Conservation (phyloP, 257 asterid species). For the Ehretia macrophylla region DNA sequence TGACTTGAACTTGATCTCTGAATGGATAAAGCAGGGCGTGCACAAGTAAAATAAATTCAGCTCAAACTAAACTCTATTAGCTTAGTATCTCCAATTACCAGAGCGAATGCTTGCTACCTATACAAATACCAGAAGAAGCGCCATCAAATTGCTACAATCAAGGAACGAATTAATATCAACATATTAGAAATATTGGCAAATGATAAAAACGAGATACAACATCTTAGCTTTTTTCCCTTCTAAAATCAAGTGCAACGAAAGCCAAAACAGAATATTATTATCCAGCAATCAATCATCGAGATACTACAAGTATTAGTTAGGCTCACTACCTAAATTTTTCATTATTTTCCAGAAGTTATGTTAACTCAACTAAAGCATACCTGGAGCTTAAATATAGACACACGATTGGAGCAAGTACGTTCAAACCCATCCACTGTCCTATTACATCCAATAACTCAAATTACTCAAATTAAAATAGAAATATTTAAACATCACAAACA, state of each 20-base stretch:
- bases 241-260: neutral
- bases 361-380: no score
- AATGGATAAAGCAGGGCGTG: slow-evolving; percentile 45
- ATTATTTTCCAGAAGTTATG: slow-evolving; percentile 1
- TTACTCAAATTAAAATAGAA: no score
- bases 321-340: slow-evolving; percentile 6
- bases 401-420: no score
- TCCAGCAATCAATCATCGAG: neutral
- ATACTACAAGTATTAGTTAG: neutral
- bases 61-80: slow-evolving; percentile 7
- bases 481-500: no score
- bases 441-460: no score
- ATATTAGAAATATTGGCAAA: neutral
- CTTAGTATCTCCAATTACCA: slow-evolving; percentile 17
- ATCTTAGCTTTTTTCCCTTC: neutral
- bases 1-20: slow-evolving; percentile 50
- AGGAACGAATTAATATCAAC: neutral
- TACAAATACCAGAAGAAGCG: slow-evolving; percentile 12
- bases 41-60: slow-evolving; percentile 9
- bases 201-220: neutral
- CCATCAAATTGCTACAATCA: slow-evolving; percentile 6
- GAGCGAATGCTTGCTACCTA: slow-evolving; percentile 9
- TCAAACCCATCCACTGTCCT: no score
- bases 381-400: no score
- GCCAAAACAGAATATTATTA: no score